Evolutionary conservation across 2,329 filamentous ascomycete species (phyloP).

Genomic region (Stromatinia cepivora): DNA sequence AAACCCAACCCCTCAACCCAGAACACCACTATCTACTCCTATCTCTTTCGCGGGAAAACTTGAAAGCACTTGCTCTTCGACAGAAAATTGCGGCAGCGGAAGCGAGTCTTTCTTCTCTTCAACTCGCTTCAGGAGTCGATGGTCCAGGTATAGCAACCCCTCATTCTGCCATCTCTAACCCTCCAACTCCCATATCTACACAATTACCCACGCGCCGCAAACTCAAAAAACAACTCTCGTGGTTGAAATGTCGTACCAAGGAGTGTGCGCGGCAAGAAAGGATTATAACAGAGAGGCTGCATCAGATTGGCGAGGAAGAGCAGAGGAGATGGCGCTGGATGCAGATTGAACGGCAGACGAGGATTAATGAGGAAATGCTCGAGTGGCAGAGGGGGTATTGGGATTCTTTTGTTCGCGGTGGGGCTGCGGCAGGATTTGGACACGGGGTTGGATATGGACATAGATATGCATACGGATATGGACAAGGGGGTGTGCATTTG

Average conservation of each 20-base stretch:
- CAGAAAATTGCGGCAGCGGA: constrained; percentile 45
- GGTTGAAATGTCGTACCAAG: constrained; percentile 48
- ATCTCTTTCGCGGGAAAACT: constrained; percentile 46
- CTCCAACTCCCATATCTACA: not conserved
- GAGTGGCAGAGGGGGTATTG: not conserved
- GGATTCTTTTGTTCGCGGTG: not conserved
- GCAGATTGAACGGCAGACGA: constrained; percentile 15
- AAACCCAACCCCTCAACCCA: constrained; percentile 39
- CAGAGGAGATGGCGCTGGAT: constrained; percentile 46
- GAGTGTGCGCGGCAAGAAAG: constrained; percentile 50
- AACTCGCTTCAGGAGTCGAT: not conserved
- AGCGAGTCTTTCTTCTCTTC: constrained; percentile 32
- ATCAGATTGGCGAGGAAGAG: constrained; percentile 56
- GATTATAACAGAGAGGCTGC: constrained; percentile 47
- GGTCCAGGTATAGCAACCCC: not conserved
- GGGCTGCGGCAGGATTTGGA: not conserved
- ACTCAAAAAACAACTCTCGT: constrained; percentile 44
- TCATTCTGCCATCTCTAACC: not conserved
- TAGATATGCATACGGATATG: not conserved
- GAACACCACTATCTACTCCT: constrained; percentile 51
- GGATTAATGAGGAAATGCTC: not conserved
- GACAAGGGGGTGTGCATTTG: not conserved
- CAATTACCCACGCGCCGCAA: constrained; percentile 19
- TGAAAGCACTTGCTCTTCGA: constrained; percentile 44
- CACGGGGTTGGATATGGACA: not conserved